Conservation (phyloP, 495 filamentous ascomycete species). For the Penicillium angulare region DNA sequence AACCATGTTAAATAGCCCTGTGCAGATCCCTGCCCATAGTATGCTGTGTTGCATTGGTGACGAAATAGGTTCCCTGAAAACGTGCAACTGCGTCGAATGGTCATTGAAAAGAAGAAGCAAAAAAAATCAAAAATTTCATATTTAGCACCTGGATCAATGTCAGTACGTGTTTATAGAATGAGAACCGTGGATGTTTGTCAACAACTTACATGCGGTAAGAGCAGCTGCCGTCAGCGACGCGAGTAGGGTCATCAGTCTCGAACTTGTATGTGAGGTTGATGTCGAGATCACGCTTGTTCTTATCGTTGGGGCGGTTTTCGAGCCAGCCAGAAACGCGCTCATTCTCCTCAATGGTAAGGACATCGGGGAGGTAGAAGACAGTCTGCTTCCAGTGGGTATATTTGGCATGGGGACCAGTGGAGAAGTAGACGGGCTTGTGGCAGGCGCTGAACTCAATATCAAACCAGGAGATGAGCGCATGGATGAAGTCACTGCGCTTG, state of each 20-base stretch:
- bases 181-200: neutral
- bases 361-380: slow-evolving; percentile 83
- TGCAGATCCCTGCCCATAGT: slow-evolving; percentile 32
- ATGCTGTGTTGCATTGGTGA: slow-evolving; percentile 30
- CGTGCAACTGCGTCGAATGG: slow-evolving; percentile 22
- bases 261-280: slow-evolving; percentile 83
- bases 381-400: slow-evolving; percentile 97
- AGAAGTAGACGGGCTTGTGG: slow-evolving; percentile 82
- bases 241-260: slow-evolving; percentile 66
- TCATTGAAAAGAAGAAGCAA: slow-evolving; percentile 12
- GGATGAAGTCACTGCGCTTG: slow-evolving; percentile 84
- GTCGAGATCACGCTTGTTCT: slow-evolving; percentile 93
- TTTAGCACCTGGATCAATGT: slow-evolving; percentile 47
- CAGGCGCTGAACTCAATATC: slow-evolving; percentile 97
- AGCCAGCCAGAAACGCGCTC: slow-evolving; percentile 71
- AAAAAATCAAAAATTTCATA: slow-evolving; percentile 16
- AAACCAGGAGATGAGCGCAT: slow-evolving; percentile 97
- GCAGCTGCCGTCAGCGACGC: slow-evolving; percentile 66
- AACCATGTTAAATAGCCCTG: slow-evolving; percentile 21
- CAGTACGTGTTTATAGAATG: slow-evolving; percentile 15
- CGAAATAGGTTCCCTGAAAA: slow-evolving; percentile 14
- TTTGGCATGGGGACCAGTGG: slow-evolving; percentile 84
- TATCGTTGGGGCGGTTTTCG: slow-evolving; percentile 82
- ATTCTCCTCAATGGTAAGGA: slow-evolving; percentile 77
- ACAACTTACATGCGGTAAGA: slow-evolving; percentile 82